Base-by-base conservation (phyloP, 192 early-diverging fungal genomes). In the Neocallimastix lanati region DNA sequence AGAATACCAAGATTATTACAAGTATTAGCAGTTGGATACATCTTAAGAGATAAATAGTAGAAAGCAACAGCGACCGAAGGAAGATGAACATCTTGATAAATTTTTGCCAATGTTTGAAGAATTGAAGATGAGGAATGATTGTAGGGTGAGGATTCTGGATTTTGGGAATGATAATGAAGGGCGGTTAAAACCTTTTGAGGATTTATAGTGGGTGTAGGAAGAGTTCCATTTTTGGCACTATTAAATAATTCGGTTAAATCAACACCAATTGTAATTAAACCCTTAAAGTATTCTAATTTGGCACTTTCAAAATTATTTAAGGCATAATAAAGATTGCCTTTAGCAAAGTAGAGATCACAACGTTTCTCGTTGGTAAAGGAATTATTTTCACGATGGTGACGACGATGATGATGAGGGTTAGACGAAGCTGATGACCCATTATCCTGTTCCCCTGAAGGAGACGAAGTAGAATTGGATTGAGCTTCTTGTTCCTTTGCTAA, bases 1-100 rank as follows among this genome's bases (percentile, higher is more conserved):
- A 95, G 83, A 38, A 96, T 96, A 9, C 95, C 95, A 29, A 96
- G 83, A 81, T 96, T 95, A 86, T 96, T 96, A 87, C 92, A 93
- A 4, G 94, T 94, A 37, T 94, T 95, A 5, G 95, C 94, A 29
- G 92, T 93, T 37, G 94, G 93, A 78, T 89, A 87, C 77, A 96
- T 86, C 12, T 92, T 85, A 76, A 96, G 85, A 76, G 93, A 92
- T 29, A 94, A 78, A 83, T 96, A 96, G 84, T 96, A 96, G 28
- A 96, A 88, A 29, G 91, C 90, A 38, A 96, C 85, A 28, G 94
- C 91, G 29, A 93, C 85, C 0, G 90, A 82, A 81, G 92, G 86
- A 58, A 91, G 87, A 80, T 87, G 84, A 29, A 84, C 83, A 83
- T 96, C 95, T 87, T 96, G 94, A 85, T 91, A 93, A 77, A 96